Conservation (phyloP, 441 rosid genomes). For the Arabidopsis lyrata region DNA sequence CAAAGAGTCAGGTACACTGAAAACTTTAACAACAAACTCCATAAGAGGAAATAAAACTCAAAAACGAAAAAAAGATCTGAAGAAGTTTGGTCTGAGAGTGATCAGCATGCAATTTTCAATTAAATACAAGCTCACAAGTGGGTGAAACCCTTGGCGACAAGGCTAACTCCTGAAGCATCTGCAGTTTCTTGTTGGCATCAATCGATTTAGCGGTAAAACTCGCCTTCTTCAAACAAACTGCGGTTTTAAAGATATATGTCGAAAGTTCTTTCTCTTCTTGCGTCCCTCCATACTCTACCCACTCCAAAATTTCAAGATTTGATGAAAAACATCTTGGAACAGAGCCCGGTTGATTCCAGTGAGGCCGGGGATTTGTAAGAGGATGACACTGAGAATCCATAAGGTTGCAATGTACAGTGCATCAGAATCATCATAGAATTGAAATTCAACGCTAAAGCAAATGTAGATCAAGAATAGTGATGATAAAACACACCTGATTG, state of each 20-base stretch:
- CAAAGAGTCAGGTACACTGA: background rate
- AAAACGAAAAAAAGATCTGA: background rate
- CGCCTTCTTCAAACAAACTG: slow-evolving; percentile 25
- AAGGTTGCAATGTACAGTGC: background rate
- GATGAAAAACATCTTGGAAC: slow-evolving; percentile 27
- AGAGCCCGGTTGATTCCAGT: slow-evolving; percentile 26
- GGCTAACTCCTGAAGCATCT: slow-evolving; percentile 24
- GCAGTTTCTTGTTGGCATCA: slow-evolving; percentile 10
- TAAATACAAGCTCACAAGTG: slow-evolving; percentile 31
- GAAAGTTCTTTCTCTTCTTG: slow-evolving; percentile 33
- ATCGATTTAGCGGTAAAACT: background rate
- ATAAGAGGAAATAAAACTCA: background rate
- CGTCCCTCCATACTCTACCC: slow-evolving; percentile 15
- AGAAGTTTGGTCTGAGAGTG: slow-evolving; percentile 7
- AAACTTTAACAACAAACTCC: slow-evolving; percentile 7
- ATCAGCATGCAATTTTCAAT: slow-evolving; percentile 12
- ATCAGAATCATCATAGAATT: background rate
- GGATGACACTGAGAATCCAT: slow-evolving; percentile 31
- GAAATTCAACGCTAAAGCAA: background rate
- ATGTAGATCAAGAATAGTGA: background rate
- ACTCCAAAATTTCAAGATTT: slow-evolving; percentile 35
- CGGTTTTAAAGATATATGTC: slow-evolving; percentile 25
- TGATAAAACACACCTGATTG: slow-evolving; percentile 8
- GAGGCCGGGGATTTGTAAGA: slow-evolving; percentile 2
- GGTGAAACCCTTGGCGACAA: slow-evolving; percentile 33